These are phyloP conservation scores for Graphilbum sp. DNA, from an alignment of 2,329 filamentous ascomycete species.

Conservation along the genomic window DNA sequence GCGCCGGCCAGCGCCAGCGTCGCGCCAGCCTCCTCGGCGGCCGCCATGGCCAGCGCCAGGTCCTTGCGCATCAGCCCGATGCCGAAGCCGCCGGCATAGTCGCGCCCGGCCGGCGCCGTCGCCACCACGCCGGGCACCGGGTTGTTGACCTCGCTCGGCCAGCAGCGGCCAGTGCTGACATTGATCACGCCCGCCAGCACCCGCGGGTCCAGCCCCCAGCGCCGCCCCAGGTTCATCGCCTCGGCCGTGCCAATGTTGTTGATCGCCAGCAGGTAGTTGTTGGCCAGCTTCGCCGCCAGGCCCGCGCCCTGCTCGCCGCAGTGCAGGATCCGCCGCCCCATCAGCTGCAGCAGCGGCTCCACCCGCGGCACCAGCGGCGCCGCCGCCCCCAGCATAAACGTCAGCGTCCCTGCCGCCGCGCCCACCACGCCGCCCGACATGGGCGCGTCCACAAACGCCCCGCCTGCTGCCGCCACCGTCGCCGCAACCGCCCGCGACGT, in stretches of 20 bases:
- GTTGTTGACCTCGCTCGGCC: slow-evolving; percentile 93
- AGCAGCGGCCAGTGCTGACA: slow-evolving; percentile 83
- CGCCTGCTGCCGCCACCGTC: slow-evolving; percentile 34
- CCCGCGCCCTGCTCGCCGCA: slow-evolving; percentile 75
- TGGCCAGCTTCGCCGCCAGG: slow-evolving; percentile 82
- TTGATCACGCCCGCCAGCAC: slow-evolving; percentile 78
- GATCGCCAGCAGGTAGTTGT: slow-evolving; percentile 90
- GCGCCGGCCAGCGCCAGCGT: slow-evolving; percentile 46
- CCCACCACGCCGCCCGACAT: slow-evolving; percentile 96
- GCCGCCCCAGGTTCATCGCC: slow-evolving; percentile 49
- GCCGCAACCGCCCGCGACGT: slow-evolving; percentile 66
- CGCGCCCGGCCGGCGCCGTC: slow-evolving; percentile 56
- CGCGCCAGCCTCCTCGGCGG: slow-evolving; percentile 50
- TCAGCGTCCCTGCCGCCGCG: slow-evolving; percentile 70
- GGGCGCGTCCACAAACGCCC: slow-evolving; percentile 78
- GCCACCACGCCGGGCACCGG: slow-evolving; percentile 75
- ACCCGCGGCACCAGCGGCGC: slow-evolving; percentile 43
- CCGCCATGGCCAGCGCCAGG: slow-evolving; percentile 53
- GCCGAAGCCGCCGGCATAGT: slow-evolving; percentile 64
- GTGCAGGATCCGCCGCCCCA: slow-evolving; percentile 78
- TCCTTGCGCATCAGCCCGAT: slow-evolving; percentile 71
- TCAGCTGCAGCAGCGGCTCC: slow-evolving; percentile 54
- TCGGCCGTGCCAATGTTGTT: slow-evolving; percentile 67
- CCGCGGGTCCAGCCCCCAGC: slow-evolving; percentile 40
- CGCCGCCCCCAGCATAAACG: slow-evolving; percentile 82